Conservation (phyloP, 495 filamentous ascomycete species). For the Recurvomyces mirabilis region DNA sequence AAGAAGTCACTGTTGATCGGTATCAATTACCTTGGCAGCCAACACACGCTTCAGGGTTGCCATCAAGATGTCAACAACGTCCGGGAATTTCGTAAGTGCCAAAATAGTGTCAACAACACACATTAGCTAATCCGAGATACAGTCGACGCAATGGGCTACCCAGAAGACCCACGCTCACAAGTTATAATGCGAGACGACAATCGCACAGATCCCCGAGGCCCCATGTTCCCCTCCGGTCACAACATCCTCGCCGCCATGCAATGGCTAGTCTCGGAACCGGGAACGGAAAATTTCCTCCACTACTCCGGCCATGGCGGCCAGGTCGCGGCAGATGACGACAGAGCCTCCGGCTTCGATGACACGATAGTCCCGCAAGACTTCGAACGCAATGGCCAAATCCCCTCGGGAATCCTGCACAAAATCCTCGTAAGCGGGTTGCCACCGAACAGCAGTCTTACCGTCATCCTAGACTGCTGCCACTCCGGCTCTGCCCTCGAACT, state of each 20-base stretch:
- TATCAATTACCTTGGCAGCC: slow-evolving; percentile 48
- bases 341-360: slow-evolving; percentile 37
- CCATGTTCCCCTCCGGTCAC: slow-evolving; percentile 37
- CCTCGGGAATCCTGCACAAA: slow-evolving; percentile 41
- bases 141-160: slow-evolving; percentile 30
- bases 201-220: slow-evolving; percentile 35
- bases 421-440: slow-evolving; percentile 43
- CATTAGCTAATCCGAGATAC: background rate
- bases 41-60: slow-evolving; percentile 43
- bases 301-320: slow-evolving; percentile 50
- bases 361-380: slow-evolving; percentile 50
- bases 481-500: slow-evolving; percentile 50
- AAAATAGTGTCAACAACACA: background rate
- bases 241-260: slow-evolving; percentile 48
- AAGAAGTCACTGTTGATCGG: slow-evolving; percentile 50
- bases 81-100: slow-evolving; percentile 32
- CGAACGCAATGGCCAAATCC: slow-evolving; percentile 39
- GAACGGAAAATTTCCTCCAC: slow-evolving; percentile 42
- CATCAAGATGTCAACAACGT: slow-evolving; percentile 47
- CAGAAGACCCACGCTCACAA: slow-evolving; percentile 38
- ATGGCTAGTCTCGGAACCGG: slow-evolving; percentile 44
- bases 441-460: slow-evolving; percentile 40
- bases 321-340: slow-evolving; percentile 21
- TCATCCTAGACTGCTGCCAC: slow-evolving; percentile 54
- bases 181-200: slow-evolving; percentile 43